Evolutionary conservation across 164 flowering plant genomes (phyloP).

Genomic region (Saururus chinensis): DNA sequence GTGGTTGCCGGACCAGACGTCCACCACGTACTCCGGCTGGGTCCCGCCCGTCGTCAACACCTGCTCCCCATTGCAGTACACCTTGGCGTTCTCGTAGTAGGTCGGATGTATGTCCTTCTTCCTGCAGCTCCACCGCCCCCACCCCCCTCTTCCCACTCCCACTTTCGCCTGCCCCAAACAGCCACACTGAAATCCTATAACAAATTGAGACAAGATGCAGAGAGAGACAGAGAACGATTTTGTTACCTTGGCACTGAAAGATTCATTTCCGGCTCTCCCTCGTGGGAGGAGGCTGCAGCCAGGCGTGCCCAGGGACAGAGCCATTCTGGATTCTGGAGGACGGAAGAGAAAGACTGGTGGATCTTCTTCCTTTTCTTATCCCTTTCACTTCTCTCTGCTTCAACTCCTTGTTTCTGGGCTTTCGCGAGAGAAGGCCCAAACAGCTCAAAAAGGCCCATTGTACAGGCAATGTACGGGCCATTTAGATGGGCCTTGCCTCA

Average conservation of each 20-base stretch:
- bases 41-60: constrained; percentile 88
- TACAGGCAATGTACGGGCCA: too few relatives aligned
- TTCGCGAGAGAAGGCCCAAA: too few relatives aligned
- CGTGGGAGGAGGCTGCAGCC: neutral
- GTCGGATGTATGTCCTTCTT: constrained; percentile 75
- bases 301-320: neutral
- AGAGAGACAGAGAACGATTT: constrained; percentile 1
- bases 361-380: neutral
- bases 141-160: neutral
- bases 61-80: constrained; percentile 74
- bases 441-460: too few relatives aligned
- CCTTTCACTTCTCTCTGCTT: neutral
- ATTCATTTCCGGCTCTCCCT: neutral
- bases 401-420: neutral
- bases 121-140: constrained; percentile 38
- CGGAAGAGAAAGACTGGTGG: neutral
- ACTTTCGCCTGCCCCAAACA: constrained; percentile 2
- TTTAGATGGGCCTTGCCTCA: too few relatives aligned
- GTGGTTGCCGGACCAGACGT: constrained; percentile 91
- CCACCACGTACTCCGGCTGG: constrained; percentile 73
- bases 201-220: neutral
- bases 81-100: constrained; percentile 64
- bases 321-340: neutral
- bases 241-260: neutral
- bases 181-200: neutral